phyloP scores from a whole-genome alignment of 805 yeast genomes.

The Yarrowia divulgata region DNA sequence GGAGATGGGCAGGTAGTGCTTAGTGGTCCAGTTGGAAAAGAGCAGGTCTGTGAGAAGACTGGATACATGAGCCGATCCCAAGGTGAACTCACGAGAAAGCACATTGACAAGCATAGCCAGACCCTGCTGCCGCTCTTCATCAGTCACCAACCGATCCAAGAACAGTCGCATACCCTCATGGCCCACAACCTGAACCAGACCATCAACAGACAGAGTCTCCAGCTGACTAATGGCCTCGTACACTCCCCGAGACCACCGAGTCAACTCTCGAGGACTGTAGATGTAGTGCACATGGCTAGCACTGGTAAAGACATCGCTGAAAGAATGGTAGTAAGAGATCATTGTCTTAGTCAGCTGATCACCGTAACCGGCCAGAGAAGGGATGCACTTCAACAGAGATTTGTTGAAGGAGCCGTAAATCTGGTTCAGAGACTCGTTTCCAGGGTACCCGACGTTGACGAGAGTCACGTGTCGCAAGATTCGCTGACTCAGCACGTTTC shows the following conservation, averaged over 20 bases:
- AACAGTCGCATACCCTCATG: slow-evolving; percentile 84
- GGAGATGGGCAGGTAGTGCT: slow-evolving; percentile 64
- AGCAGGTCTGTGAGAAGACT: slow-evolving; percentile 62
- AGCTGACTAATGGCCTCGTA: slow-evolving; percentile 57
- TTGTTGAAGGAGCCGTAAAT: slow-evolving; percentile 68
- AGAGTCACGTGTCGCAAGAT: slow-evolving; percentile 72
- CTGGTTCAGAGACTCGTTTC: slow-evolving; percentile 62
- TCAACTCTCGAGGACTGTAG: slow-evolving; percentile 88
- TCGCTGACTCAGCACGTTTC: slow-evolving; percentile 63
- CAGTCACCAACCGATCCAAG: slow-evolving; percentile 68
- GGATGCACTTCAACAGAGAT: slow-evolving; percentile 66
- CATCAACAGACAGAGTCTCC: slow-evolving; percentile 53
- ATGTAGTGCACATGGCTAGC: slow-evolving; percentile 64
- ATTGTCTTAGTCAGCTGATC: slow-evolving; percentile 66
- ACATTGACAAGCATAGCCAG: slow-evolving; percentile 48
- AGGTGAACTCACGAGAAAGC: slow-evolving; percentile 55
- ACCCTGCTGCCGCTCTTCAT: slow-evolving; percentile 60
- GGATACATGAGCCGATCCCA: slow-evolving; percentile 52
- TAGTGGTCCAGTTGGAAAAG: slow-evolving; percentile 77
- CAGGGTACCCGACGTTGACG: slow-evolving; percentile 82
- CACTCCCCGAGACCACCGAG: slow-evolving; percentile 86
- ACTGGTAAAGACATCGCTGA: slow-evolving; percentile 15
- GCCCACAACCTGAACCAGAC: slow-evolving; percentile 70
- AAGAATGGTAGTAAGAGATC: slow-evolving; percentile 63
- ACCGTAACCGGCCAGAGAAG: slow-evolving; percentile 64